These are phyloP conservation scores for Auricularia sp. DNA, from an alignment of 768 basidiomycete species.

Conservation along the genomic window DNA sequence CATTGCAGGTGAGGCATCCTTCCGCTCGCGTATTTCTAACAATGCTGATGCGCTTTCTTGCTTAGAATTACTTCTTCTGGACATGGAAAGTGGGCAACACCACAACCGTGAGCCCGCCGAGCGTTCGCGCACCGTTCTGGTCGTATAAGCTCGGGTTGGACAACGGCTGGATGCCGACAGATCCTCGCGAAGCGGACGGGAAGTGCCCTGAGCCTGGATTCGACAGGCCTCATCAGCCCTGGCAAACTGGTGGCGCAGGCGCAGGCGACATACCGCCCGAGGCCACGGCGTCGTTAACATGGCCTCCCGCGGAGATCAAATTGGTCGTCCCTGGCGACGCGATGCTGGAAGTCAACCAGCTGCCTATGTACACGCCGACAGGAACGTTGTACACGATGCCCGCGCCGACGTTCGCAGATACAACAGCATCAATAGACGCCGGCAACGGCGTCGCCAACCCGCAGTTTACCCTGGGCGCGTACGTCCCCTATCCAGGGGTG, in stretches of 20 bases:
- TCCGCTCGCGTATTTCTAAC: background rate
- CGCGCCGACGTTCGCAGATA: conserved; percentile 47
- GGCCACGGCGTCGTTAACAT: conserved; percentile 40
- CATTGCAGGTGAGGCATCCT: conserved; percentile 30
- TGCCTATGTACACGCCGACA: conserved; percentile 62
- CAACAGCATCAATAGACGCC: background rate
- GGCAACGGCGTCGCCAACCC: conserved; percentile 70
- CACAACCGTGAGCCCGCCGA: conserved; percentile 40
- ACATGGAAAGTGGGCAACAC: conserved; percentile 80
- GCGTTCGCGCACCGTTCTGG: conserved; percentile 76
- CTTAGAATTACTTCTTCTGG: conserved; percentile 91
- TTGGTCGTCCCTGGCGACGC: conserved; percentile 20
- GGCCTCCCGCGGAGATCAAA: conserved; percentile 63
- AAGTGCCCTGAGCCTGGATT: conserved; percentile 49
- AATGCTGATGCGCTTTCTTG: background rate
- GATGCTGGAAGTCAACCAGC: background rate
- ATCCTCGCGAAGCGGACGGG: conserved; percentile 76
- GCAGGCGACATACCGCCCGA: conserved; percentile 56
- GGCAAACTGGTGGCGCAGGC: conserved; percentile 72
- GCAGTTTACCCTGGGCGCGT: conserved; percentile 52
- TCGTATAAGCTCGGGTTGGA: conserved; percentile 86
- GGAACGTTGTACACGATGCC: conserved; percentile 60
- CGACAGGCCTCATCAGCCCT: conserved; percentile 48
- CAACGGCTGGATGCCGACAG: conserved; percentile 86
- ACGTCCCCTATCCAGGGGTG: conserved; percentile 62